Conservation (phyloP, 257 asterid species). For the Solanum medicagineum region DNA sequence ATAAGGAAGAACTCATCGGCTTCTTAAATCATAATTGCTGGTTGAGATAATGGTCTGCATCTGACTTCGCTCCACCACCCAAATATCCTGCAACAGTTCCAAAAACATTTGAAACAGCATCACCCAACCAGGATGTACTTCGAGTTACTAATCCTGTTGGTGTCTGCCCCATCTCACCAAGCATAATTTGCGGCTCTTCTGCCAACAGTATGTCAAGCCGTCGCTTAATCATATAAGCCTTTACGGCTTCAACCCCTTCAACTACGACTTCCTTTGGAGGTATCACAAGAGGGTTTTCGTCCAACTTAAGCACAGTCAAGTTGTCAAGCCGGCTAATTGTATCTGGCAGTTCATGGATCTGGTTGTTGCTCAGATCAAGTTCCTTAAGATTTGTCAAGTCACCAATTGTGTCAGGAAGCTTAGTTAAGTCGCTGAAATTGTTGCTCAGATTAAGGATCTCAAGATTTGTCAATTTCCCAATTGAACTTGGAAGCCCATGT, state of each 20-base stretch:
- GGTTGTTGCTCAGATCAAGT: constrained; percentile 88
- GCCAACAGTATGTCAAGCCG: constrained; percentile 45
- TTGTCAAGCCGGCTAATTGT: constrained; percentile 50
- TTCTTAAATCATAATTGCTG: constrained; percentile 39
- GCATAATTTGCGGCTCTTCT: constrained; percentile 28
- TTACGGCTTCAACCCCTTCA: constrained; percentile 60
- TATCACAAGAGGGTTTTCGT: constrained; percentile 65
- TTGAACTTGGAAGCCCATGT: constrained; percentile 49
- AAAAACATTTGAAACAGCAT: constrained; percentile 34
- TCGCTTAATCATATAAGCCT: constrained; percentile 49
- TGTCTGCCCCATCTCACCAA: constrained; percentile 24
- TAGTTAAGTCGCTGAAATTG: constrained; percentile 72
- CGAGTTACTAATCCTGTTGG: constrained; percentile 31
- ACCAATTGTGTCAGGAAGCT: constrained; percentile 61
- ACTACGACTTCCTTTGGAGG: constrained; percentile 69
- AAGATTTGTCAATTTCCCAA: constrained; percentile 53
- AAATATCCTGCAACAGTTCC: constrained; percentile 50
- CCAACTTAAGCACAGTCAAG: constrained; percentile 48
- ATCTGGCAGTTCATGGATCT: constrained; percentile 70
- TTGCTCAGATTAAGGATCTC: constrained; percentile 66
- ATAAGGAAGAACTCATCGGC: neutral
- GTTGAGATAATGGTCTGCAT: constrained; percentile 42
- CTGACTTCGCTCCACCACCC: constrained; percentile 30
- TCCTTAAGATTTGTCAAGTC: constrained; percentile 69
- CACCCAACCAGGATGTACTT: constrained; percentile 71